A percentile compares a stretch with the other conserved stretches of the same genome.
phyloP scores from a whole-genome alignment of 2,329 filamentous ascomycete genomes.

The Fusarium siculi region DNA sequence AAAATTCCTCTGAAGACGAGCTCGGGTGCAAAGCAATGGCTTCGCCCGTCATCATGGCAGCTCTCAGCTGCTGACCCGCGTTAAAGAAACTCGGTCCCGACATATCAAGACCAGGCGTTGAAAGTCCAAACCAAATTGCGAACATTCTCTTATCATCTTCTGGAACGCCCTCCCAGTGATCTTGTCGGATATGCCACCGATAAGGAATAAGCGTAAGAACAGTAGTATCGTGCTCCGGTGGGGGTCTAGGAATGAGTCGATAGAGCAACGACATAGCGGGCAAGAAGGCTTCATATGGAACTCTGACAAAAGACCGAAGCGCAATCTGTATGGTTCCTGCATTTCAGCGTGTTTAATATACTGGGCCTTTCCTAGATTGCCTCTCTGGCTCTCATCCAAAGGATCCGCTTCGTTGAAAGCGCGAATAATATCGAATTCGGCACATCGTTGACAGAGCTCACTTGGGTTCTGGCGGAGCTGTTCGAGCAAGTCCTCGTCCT shows the following conservation, averaged over 20 bases:
- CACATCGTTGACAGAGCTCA: neutral
- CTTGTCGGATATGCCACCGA: neutral
- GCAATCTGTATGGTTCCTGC: neutral
- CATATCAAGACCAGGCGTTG: neutral
- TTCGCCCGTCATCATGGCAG: neutral
- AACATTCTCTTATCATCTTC: neutral
- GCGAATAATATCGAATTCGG: neutral
- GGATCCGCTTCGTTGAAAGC: neutral
- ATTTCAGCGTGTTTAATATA: neutral
- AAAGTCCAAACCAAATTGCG: neutral
- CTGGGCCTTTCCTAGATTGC: neutral
- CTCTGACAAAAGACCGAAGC: neutral
- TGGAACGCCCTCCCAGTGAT: neutral
- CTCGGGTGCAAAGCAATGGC: neutral
- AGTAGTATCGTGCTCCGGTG: neutral
- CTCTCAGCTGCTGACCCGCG: neutral
- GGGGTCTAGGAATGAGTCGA: neutral
- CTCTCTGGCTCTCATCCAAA: neutral
- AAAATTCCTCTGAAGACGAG: neutral
- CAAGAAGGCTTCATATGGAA: neutral
- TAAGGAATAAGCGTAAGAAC: neutral
- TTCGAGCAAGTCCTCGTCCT: neutral
- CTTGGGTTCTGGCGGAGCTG: neutral
- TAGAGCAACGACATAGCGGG: neutral
- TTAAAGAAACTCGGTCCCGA: neutral